A percentile compares a stretch with the other conserved stretches of the same genome.
Conservation (phyloP, 2,329 filamentous ascomycete species). For the Penicillium occitanis region DNA sequence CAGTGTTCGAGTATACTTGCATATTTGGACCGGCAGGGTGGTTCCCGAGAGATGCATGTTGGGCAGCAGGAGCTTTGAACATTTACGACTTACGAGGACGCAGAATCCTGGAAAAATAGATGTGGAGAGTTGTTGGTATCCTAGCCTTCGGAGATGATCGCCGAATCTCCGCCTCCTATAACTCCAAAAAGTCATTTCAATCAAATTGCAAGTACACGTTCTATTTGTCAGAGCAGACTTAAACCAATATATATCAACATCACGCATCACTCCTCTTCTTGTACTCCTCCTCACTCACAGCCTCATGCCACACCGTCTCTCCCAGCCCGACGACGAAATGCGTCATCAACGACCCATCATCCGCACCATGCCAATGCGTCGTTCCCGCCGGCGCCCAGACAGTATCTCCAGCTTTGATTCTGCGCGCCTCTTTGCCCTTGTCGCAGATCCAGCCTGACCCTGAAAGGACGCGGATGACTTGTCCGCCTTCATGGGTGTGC, state of each 20-base stretch:
- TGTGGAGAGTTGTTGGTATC: not conserved
- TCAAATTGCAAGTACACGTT: too few species aligned
- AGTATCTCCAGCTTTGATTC: not conserved
- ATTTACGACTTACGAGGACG: not conserved
- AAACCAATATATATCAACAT: not conserved
- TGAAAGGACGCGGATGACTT: not conserved
- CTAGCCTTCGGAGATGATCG: too few species aligned
- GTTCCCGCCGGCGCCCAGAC: slow-evolving; percentile 6
- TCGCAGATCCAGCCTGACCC: slow-evolving; percentile 8
- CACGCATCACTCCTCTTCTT: not conserved
- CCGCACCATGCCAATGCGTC: slow-evolving; percentile 10
- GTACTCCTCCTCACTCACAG: slow-evolving; percentile 2
- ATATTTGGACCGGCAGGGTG: not conserved
- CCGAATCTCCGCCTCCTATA: too few species aligned
- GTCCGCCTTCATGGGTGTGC: slow-evolving; percentile 9
- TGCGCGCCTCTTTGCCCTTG: not conserved
- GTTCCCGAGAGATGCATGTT: not conserved
- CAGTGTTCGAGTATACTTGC: not conserved
- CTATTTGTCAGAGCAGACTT: not conserved
- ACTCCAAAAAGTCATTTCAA: not conserved
- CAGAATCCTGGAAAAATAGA: too few species aligned
- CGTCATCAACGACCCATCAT: not conserved
- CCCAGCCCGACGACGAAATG: slow-evolving; percentile 1
- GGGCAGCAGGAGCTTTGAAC: not conserved
- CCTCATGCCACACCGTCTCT: slow-evolving; percentile 5